Evolutionary conservation across 495 filamentous ascomycete genomes (phyloP).

Genomic region (Margaritispora aquatica): DNA sequence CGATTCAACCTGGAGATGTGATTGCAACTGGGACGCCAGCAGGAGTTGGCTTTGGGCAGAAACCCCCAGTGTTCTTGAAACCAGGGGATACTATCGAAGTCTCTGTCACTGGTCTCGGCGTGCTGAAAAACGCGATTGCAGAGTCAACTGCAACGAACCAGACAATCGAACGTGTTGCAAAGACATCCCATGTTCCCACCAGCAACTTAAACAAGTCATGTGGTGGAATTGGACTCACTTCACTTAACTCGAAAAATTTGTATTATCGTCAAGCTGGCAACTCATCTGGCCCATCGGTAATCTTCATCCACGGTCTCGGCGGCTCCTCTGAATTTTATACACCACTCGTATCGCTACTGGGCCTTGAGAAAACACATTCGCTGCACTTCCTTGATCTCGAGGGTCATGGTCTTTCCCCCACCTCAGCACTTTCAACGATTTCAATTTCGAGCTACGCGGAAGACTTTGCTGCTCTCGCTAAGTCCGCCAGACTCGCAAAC

Average conservation of each 20-base stretch:
- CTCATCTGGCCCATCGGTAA: constrained; percentile 22
- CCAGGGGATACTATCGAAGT: constrained; percentile 37
- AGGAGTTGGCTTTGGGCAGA: constrained; percentile 44
- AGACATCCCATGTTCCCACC: constrained; percentile 22
- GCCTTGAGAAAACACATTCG: constrained; percentile 22
- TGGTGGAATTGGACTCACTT: constrained; percentile 31
- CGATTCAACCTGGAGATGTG: constrained; percentile 38
- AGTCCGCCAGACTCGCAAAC: constrained; percentile 17
- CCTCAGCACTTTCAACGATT: constrained; percentile 32
- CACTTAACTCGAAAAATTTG: constrained; percentile 38
- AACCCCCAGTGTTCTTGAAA: constrained; percentile 39
- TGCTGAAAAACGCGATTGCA: constrained; percentile 37
- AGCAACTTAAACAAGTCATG: constrained; percentile 25
- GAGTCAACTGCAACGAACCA: constrained; percentile 18
- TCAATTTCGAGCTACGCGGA: constrained; percentile 35
- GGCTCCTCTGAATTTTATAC: constrained; percentile 35
- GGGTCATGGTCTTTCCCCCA: constrained; percentile 46
- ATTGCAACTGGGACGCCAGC: constrained; percentile 45
- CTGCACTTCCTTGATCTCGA: constrained; percentile 45
- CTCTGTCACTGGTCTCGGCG: constrained; percentile 38
- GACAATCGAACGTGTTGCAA: constrained; percentile 14
- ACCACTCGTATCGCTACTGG: constrained; percentile 31
- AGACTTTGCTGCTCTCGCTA: constrained; percentile 37
- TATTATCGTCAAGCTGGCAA: constrained; percentile 28
- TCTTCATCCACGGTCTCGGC: constrained; percentile 49